Base-by-base conservation (phyloP, 345 rosid species). In the Eucalyptus regnans region DNA sequence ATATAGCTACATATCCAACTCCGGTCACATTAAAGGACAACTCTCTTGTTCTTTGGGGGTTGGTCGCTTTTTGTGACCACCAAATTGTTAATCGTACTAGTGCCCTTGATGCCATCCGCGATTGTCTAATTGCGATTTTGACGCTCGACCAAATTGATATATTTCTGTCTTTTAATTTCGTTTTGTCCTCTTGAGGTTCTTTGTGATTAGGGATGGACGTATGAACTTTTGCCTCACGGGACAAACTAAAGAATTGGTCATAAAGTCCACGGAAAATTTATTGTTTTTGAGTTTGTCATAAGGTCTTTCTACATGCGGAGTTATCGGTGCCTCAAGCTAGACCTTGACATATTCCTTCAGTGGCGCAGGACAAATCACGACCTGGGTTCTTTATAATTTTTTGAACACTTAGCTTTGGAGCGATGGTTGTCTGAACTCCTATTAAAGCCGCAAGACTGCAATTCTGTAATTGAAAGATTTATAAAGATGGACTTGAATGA, bases 401-500 rank as follows among this genome's bases (percentile, higher is more conserved):
- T 18, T 18, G 58, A 52, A 52, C 58, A 52, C 58, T 52, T 52
- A 18, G 23, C 56, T 52, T 52, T 52, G 56, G 56, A 52, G 56
- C 56, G 8, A 18, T 9, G 56, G 23, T 52, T 52, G 23, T 52
- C 56, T 52, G 23, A 18, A 52, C 56, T 52, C 58, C 25, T 52
- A 52, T 18, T 52, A 23, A 52, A 85, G n/a, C 46, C 64, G 2
- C 71, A 84, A 60, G 91, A 83, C 51, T 37, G 66, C 22, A 80
- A 89, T 88, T 43, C 50, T 12, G 41, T 95, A 14, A 79, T 90
- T 27, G 89, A 92, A 89, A 89, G 89, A 88, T 92, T 96, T 60
- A 87, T 86, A 89, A 91, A 89, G 89, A 88, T 95, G 92, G 95
- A 89, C 86, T 87, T 96, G 44, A 91, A 79, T 83, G 94, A 92